A percentile compares a stretch with the other conserved stretches of the same genome.
Evolutionary conservation across 108 stramenopile species (phyloP).

Genomic region (Fragilaria crotonensis): DNA sequence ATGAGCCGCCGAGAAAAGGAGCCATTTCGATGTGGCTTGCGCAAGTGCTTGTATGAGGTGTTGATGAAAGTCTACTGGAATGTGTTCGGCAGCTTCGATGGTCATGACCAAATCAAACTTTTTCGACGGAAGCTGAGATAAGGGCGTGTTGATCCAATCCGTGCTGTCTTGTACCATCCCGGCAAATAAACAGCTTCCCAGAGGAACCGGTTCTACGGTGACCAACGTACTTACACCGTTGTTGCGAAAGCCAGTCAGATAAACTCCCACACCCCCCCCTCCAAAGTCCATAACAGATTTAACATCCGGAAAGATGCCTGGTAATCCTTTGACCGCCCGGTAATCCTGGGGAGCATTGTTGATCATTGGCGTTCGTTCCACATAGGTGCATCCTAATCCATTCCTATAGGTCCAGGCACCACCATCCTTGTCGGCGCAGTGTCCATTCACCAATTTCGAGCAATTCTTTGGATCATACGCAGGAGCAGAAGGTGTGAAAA

Average conservation of each 20-base stretch:
- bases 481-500: no score
- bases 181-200: conserved; percentile 8
- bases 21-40: conserved; percentile 2
- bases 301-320: conserved; percentile 7
- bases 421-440: conserved; percentile 10
- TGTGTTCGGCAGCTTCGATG: conserved; percentile 16
- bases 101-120: conserved; percentile 15
- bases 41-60: conserved; percentile 4
- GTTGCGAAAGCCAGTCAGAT: conserved; percentile 4
- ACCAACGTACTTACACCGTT: conserved; percentile 1
- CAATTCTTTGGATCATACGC: conserved; percentile 9
- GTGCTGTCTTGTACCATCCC: conserved; percentile 1
- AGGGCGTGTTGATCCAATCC: conserved; percentile 7
- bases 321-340: neutral
- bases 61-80: conserved; percentile 5
- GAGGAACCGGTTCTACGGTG: conserved; percentile 4
- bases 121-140: conserved; percentile 1
- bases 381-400: conserved; percentile 4
- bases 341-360: conserved; percentile 1
- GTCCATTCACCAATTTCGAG: conserved; percentile 5
- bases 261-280: conserved; percentile 7
- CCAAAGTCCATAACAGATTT: conserved; percentile 10
- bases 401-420: conserved; percentile 11
- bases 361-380: neutral
- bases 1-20: conserved; percentile 9